A percentile compares a stretch with the other conserved stretches of the same genome.
Conservation (phyloP, 257 asterid genomes). For the Rauvolfia tetraphylla region DNA sequence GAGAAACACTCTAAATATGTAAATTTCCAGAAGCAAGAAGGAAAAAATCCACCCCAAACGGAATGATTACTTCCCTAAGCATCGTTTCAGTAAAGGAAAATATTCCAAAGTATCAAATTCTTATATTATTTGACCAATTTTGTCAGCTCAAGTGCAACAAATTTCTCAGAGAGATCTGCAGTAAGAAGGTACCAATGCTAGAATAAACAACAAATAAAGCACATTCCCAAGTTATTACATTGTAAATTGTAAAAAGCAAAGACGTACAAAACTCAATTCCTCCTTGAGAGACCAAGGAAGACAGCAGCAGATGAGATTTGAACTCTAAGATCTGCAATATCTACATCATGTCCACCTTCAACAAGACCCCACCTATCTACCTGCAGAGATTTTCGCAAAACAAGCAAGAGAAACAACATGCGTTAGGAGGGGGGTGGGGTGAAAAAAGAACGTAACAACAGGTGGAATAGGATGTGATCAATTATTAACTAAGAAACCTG, state of each 20-base stretch:
- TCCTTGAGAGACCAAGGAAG: slow-evolving; percentile 78
- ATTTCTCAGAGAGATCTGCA: background rate
- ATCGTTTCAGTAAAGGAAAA: background rate
- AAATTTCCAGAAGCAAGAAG: background rate
- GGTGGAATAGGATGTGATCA: background rate
- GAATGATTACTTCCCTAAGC: background rate
- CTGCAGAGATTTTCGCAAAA: slow-evolving; percentile 13
- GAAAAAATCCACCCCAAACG: background rate
- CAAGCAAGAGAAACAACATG: background rate
- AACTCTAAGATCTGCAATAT: slow-evolving; percentile 87
- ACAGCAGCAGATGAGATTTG: slow-evolving; percentile 81
- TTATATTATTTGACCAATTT: slow-evolving; percentile 5
- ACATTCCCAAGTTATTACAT: background rate
- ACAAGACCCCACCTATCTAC: slow-evolving; percentile 84
- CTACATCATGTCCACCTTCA: slow-evolving; percentile 99
- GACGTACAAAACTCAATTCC: slow-evolving; percentile 25
- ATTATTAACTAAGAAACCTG: slow-evolving; percentile 41
- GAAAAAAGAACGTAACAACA: background rate
- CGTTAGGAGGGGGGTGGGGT: too few relatives aligned
- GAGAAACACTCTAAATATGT: background rate
- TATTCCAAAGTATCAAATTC: too few relatives aligned
- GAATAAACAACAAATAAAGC: background rate
- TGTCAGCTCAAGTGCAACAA: background rate
- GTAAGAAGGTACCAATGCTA: background rate
- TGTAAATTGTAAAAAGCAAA: background rate